Percentiles rank a stretch among this genome's conserved stretches.
These are phyloP conservation scores for Alternaria incomplexa DNA, from an alignment of 2,329 filamentous ascomycete species.

Conservation along the genomic window DNA sequence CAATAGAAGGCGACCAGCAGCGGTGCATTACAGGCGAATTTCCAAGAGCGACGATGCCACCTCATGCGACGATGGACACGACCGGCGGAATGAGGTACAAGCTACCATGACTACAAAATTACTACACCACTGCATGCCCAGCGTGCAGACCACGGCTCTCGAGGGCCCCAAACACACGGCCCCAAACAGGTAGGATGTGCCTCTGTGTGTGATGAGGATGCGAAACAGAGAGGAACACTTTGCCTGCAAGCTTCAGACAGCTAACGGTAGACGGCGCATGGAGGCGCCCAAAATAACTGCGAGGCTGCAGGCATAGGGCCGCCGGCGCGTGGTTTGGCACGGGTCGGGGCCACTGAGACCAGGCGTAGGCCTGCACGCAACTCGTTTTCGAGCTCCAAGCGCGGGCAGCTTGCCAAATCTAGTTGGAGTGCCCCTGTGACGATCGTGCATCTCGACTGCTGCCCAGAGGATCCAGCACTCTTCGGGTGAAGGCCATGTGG, in stretches of 20 bases:
- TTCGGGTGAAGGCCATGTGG: constrained; percentile 5
- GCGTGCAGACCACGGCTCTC: not conserved
- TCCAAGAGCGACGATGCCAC: constrained; percentile 21
- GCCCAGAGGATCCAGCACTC: constrained; percentile 7
- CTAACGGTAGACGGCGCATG: constrained; percentile 27
- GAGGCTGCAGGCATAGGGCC: constrained; percentile 11
- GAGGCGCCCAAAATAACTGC: constrained; percentile 31
- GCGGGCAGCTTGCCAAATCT: constrained; percentile 20
- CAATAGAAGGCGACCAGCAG: constrained; percentile 17
- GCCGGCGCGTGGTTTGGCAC: constrained; percentile 7
- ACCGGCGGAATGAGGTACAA: not conserved
- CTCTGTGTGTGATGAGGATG: constrained; percentile 11
- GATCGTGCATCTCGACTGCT: constrained; percentile 21
- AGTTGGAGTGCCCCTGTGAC: constrained; percentile 25
- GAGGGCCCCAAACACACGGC: not conserved
- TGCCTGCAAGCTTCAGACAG: constrained; percentile 21
- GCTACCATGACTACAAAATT: not conserved
- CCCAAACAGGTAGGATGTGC: not conserved
- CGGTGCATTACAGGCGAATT: constrained; percentile 14
- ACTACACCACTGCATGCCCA: not conserved
- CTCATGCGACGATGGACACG: constrained; percentile 7
- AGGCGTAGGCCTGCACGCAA: constrained; percentile 11
- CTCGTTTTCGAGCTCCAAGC: constrained; percentile 13
- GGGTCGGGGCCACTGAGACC: constrained; percentile 11
- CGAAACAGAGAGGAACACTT: constrained; percentile 24